phyloP scores from a whole-genome alignment of 1,139 yeast species.

The Schizosaccharomyces versatilis region DNA sequence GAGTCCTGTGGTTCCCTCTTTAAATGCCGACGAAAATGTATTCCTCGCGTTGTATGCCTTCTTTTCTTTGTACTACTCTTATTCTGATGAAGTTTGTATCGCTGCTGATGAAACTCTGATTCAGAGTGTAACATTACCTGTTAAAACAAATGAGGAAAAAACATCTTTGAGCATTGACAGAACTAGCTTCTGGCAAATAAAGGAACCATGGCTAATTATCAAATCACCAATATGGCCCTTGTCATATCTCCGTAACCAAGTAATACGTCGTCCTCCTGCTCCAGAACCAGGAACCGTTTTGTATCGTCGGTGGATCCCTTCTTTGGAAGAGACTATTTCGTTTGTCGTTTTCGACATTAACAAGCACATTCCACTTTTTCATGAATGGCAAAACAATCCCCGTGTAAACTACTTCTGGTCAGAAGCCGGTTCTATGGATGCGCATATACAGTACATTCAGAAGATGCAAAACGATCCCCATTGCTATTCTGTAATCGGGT shows the following conservation, averaged over 20 bases:
- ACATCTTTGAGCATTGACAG: neutral
- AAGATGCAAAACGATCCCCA: slow-evolving; percentile 12
- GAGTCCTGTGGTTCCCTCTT: too few species aligned
- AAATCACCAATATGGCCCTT: neutral
- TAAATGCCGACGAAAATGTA: too few species aligned
- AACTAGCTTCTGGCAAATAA: neutral
- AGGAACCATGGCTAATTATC: neutral
- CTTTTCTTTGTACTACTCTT: too few species aligned
- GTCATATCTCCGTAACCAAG: neutral
- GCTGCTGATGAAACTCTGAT: too few species aligned
- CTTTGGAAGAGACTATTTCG: slow-evolving; percentile 8
- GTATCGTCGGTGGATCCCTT: slow-evolving; percentile 13
- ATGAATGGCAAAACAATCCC: slow-evolving; percentile 14
- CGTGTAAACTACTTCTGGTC: slow-evolving; percentile 15
- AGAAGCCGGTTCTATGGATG: slow-evolving; percentile 11
- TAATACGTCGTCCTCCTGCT: neutral
- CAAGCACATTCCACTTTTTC: slow-evolving; percentile 6
- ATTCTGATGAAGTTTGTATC: too few species aligned
- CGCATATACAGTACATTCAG: slow-evolving; percentile 12
- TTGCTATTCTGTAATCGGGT: slow-evolving; percentile 12
- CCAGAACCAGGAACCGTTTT: slow-evolving; percentile 1
- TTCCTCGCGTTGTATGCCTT: too few species aligned
- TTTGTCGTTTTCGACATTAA: slow-evolving; percentile 6
- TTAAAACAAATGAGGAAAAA: neutral
- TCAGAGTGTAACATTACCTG: neutral